Base-by-base conservation (phyloP, 2,329 filamentous ascomycete genomes). In the Aspergillus fumigatus region DNA sequence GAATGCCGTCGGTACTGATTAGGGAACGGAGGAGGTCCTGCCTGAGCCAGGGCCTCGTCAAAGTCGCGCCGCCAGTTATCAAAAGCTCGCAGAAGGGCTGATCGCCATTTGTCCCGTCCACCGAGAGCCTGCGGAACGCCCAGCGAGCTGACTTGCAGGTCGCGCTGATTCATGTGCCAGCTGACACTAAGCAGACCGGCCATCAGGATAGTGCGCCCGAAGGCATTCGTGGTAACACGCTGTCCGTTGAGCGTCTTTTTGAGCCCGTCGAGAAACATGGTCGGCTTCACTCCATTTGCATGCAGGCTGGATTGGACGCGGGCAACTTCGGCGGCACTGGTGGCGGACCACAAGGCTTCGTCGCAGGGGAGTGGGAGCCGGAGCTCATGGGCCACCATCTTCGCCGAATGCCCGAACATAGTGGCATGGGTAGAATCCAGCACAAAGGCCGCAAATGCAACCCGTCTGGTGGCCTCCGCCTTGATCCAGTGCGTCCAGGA, bases 401-500 rank as follows among this genome's bases (percentile, higher is more conserved):
- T 92, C 0, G 91, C 93, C 3, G 92, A 94, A 73, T 97, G 94
- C 0, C 93, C 94, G 73, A 97, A 97, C 89, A 99, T 97, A 27
- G 92, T 96, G 1, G 92, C 92, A 73, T 99, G 94, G 1, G 92
- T 95, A 4, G 92, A 96, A 72, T 99, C 94, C 62, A 97, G 88
- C 47, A 97, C 86, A 69, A 97, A 97, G 0, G 94, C 94, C 0
- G 90, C 92, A 75, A 97, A 97, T 0, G 93, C 94, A 3, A 89
- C 90, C 57, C 94, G 85, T 29, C 91, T 83, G 0, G 92, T 97
- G 1, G 93, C 89, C 72, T 99, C 94, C 51, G 92, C 92, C 11
- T 88, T 92, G 66, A 97, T 94, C 94, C 94, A 97, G 65, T 91
- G 87, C 65, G 92, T 89, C 94, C 94, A 99, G 80, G 89, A 94